Evolutionary conservation across 164 flowering plant genomes (phyloP).

Genomic region (Nymphaea thermarum): DNA sequence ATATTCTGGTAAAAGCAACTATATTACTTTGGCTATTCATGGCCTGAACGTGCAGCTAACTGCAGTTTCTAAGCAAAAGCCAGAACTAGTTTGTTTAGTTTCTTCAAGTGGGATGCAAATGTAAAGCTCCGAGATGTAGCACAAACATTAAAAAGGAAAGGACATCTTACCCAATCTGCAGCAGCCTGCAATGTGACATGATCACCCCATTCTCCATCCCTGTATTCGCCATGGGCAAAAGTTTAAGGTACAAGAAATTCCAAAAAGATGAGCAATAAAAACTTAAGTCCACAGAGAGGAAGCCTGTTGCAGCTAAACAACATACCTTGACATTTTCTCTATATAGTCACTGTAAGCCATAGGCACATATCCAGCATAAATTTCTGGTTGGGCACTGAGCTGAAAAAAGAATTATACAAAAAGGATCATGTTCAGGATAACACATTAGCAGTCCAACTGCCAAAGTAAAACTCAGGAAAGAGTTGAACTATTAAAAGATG

Average conservation of each 20-base stretch:
- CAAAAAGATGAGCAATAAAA: neutral
- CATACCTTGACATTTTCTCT: constrained; percentile 73
- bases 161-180: constrained; percentile 68
- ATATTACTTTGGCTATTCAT: too few relatives aligned
- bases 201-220: constrained; percentile 98
- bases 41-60: too few relatives aligned
- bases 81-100: neutral
- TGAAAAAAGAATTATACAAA: constrained; percentile 10
- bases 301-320: neutral
- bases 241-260: constrained; percentile 3
- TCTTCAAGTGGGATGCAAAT: neutral
- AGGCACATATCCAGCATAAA: constrained; percentile 82
- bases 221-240: constrained; percentile 16
- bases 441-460: neutral
- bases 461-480: neutral
- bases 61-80: neutral
- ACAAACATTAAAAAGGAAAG: too few relatives aligned
- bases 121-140: neutral
- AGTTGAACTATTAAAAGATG: neutral
- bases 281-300: neutral
- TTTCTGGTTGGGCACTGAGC: constrained; percentile 51
- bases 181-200: constrained; percentile 87
- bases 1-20: too few relatives aligned
- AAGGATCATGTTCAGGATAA: neutral
- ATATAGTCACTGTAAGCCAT: constrained; percentile 73